Percentiles rank a stretch among this genome's conserved stretches.
phyloP scores from a whole-genome alignment of 768 basidiomycete genomes.

The Rhodosporidiobolus odoratus region DNA sequence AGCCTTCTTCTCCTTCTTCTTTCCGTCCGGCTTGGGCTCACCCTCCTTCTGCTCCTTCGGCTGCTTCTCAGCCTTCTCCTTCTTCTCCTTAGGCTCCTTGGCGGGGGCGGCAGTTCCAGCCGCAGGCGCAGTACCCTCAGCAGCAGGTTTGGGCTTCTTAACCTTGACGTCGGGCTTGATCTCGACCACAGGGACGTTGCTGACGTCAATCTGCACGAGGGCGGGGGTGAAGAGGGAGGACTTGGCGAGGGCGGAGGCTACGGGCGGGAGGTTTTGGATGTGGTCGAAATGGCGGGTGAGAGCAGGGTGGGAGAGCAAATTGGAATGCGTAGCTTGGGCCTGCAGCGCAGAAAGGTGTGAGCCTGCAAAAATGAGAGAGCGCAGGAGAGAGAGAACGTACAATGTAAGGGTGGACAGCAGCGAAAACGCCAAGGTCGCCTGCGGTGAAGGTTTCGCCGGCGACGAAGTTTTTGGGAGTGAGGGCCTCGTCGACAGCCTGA shows the following conservation, averaged over 20 bases:
- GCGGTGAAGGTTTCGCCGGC: conserved; percentile 77
- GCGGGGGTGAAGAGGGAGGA: conserved; percentile 47
- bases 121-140: conserved; percentile 40
- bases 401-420: conserved; percentile 72
- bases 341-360: conserved; percentile 45
- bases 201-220: conserved; percentile 65
- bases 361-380: neutral
- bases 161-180: conserved; percentile 63
- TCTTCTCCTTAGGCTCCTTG: conserved; percentile 55
- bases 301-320: conserved; percentile 73
- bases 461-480: conserved; percentile 75
- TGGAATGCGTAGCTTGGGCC: conserved; percentile 64
- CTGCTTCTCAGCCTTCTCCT: conserved; percentile 43
- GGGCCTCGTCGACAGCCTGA: conserved; percentile 66
- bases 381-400: conserved; percentile 52
- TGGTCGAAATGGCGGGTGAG: conserved; percentile 93
- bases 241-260: conserved; percentile 56
- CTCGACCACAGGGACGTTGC: conserved; percentile 66
- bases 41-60: conserved; percentile 35
- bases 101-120: conserved; percentile 38
- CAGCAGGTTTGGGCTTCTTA: conserved; percentile 58
- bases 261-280: conserved; percentile 66
- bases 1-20: conserved; percentile 52
- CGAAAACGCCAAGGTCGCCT: conserved; percentile 87
- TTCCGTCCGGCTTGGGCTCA: conserved; percentile 34